Evolutionary conservation across 2,329 filamentous ascomycete species (phyloP).

Genomic region (Colletotrichum sp.): DNA sequence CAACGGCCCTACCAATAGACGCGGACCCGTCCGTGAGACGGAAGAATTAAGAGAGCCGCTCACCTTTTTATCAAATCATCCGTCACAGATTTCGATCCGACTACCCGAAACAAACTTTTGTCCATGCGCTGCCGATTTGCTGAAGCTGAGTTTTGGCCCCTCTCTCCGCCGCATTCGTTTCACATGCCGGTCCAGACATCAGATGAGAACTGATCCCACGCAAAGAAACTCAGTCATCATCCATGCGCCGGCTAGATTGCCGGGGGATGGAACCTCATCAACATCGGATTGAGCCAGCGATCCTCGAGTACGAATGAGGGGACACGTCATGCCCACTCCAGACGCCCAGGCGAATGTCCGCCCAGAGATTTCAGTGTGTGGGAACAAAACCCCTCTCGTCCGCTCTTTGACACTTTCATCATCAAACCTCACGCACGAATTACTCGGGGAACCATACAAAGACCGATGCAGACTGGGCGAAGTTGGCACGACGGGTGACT

Average conservation of each 20-base stretch:
- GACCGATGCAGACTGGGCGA: background rate
- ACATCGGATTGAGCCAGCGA: conserved; percentile 3
- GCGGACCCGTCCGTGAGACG: background rate
- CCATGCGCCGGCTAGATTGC: conserved; percentile 10
- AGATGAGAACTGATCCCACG: conserved; percentile 12
- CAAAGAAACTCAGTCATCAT: conserved; percentile 1
- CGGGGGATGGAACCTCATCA: background rate
- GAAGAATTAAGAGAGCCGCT: background rate
- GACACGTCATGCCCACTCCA: conserved; percentile 10
- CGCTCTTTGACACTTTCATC: background rate
- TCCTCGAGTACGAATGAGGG: background rate
- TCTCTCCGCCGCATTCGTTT: conserved; percentile 7
- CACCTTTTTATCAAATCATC: background rate
- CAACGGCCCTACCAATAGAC: background rate
- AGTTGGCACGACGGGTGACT: background rate
- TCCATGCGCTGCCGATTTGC: background rate
- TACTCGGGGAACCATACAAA: background rate
- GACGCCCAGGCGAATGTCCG: background rate
- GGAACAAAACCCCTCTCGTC: conserved; percentile 13
- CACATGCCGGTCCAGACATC: conserved; percentile 4
- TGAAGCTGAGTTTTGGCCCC: background rate
- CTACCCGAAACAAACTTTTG: background rate
- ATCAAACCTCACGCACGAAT: background rate
- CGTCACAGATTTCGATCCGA: background rate
- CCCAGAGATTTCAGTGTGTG: background rate